Evolutionary conservation across 2,329 filamentous ascomycete species (phyloP), one percentile per base, ranked within the genome.

Genomic region (Metarhizium album): DNA sequence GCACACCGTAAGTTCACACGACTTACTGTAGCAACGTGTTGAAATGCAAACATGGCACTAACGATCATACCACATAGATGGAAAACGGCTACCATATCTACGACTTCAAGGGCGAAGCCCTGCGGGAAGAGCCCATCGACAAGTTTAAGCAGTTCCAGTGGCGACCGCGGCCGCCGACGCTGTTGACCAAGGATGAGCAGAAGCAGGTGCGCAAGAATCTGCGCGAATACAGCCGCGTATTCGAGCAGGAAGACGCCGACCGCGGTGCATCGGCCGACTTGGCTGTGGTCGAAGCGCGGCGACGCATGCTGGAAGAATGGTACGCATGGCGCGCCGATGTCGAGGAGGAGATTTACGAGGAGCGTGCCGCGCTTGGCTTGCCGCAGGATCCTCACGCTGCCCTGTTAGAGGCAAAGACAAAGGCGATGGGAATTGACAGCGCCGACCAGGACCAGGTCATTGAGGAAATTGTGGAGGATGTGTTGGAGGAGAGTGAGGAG

Each of bases 51-150:
- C 11, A 42, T n/a, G 18, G 16, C 35, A 23, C 29, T 16, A 52
- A 49, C 55, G 56, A 52, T 59, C 42, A 51, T 42, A 4, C 23
- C 18, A 33, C 33, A 46, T 64, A 95, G 88, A 95, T 97, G 89
- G 93, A 98, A 76, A 98, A 97, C 67, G 93, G 93, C 57, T 98
- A 95, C 76, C 91, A 97, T 69, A 74, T 98, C 55, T 97, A 96
- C 79, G 90, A 95, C 67, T 98, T 98, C 80, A 87, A 84, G 68
- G 94, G 93, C 57, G 84, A 87, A 61, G 80, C 86, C 50, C 82
- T 98, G 50, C 84, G 90, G 53, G 94, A 98, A 72, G 88, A 96
- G 70, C 84, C 83, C 48, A 79, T 95, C 53, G 93, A 98, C 59
- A 94, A 94, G 71, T 97, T 98, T 81, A 96, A 96, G 80, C 93